Conservation (phyloP, 495 filamentous ascomycete genomes). For the Aspergillus olivimuriae region DNA sequence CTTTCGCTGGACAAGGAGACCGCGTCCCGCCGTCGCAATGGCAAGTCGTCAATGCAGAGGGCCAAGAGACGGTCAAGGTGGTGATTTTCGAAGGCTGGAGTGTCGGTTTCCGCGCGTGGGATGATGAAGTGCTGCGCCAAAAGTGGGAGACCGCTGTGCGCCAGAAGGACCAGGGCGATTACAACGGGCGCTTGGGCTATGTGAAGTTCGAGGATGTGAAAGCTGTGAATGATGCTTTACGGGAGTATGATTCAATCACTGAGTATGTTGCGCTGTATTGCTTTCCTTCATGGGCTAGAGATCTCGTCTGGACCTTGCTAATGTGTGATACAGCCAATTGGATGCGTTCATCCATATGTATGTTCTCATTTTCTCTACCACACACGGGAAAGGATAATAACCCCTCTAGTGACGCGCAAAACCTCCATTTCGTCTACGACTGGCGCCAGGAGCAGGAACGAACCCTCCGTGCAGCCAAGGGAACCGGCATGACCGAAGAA, state of each 20-base stretch:
- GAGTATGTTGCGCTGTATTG: constrained; percentile 35
- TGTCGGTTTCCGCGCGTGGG: constrained; percentile 72
- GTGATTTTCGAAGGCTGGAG: constrained; percentile 91
- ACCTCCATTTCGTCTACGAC: constrained; percentile 72
- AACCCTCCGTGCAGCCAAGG: constrained; percentile 55
- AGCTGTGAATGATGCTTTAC: constrained; percentile 66
- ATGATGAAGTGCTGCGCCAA: constrained; percentile 43
- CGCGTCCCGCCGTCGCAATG: constrained; percentile 55
- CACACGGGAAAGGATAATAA: too few species aligned
- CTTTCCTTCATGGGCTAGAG: not conserved
- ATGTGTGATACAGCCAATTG: constrained; percentile 46
- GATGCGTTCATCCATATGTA: constrained; percentile 83
- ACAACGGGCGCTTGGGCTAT: constrained; percentile 44
- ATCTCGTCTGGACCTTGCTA: not conserved
- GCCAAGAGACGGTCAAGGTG: constrained; percentile 42
- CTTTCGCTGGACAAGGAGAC: constrained; percentile 72
- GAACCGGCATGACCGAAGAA: constrained; percentile 71
- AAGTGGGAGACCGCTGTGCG: constrained; percentile 51
- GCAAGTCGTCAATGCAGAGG: constrained; percentile 54
- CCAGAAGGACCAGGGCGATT: constrained; percentile 34
- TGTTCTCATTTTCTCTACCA: constrained; percentile 13
- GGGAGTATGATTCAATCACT: constrained; percentile 65
- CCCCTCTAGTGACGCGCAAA: constrained; percentile 62
- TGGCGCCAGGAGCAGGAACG: constrained; percentile 84
- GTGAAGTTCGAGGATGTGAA: constrained; percentile 61